Conservation (phyloP, 1,284 basidiomycete species). For the Trametes polyzona region DNA sequence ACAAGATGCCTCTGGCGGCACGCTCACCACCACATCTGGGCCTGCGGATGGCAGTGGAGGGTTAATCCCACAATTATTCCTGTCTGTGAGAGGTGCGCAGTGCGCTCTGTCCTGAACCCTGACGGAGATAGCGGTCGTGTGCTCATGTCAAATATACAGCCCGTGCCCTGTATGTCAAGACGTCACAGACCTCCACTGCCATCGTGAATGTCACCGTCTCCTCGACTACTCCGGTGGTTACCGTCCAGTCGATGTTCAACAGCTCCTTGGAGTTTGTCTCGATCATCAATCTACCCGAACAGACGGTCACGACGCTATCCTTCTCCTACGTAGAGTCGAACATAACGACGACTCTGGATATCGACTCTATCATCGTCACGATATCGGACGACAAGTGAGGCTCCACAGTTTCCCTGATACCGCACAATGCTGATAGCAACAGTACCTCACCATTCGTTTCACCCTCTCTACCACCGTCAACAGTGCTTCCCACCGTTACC, state of each 20-base stretch:
- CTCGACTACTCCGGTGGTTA: conserved; percentile 32
- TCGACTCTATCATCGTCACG: conserved; percentile 31
- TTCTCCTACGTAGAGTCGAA: conserved; percentile 32
- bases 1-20: conserved; percentile 28
- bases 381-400: conserved; percentile 29
- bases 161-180: conserved; percentile 29
- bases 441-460: conserved; percentile 29
- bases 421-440: background rate
- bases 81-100: conserved; percentile 31
- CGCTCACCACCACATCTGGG: conserved; percentile 35
- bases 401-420: background rate
- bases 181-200: conserved; percentile 33
- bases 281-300: conserved; percentile 30
- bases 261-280: conserved; percentile 33
- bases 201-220: conserved; percentile 35
- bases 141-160: conserved; percentile 16
- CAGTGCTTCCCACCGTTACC: conserved; percentile 23
- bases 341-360: conserved; percentile 27
- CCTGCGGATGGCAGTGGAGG: conserved; percentile 27
- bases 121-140: background rate
- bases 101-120: background rate
- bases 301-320: conserved; percentile 32
- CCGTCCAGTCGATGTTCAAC: conserved; percentile 33
- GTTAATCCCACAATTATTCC: conserved; percentile 36
- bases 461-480: conserved; percentile 23